Evolutionary conservation across 2,329 filamentous ascomycete genomes (phyloP), one percentile per base, ranked within the genome.

Genomic region (Paracamarosporium sp.): DNA sequence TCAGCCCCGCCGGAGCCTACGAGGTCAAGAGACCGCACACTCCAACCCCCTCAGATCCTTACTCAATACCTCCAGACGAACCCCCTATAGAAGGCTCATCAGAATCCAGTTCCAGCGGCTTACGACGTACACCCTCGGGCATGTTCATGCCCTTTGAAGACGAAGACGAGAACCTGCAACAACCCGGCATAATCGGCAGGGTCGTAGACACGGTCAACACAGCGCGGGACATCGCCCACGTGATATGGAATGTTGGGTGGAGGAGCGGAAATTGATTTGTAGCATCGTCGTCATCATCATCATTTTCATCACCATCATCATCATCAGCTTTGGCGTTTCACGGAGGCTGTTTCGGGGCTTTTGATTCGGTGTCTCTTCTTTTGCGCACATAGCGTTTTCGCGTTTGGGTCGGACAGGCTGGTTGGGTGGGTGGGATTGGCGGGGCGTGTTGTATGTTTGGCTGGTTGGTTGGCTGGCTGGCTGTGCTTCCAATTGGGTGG

Each of bases 121-220:
- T 96, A 82, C 87, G 89, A 61, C 85, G 93, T 65, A 96, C 92
- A 20, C 83, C 88, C 50, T 95, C 92, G 36, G 93, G 92, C 65
- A 96, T 96, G 91, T 90, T 96, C 68, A 93, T 96, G 90, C 91
- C 92, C 7, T 90, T 89, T 66, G 90, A 93, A 66, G 90, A 93
- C 66, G 87, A 87, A 59, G 90, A 92, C 63, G 81, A 84, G 51
- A 83, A 86, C 76, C 72, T 83, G 40, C 76, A 80, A 3, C 77
- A 79, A 7, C 77, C 83, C 50, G 89, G 90, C 45, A 83, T 96
- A 54, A 85, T 96, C 70, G 90, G 91, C 59, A 88, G 89, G 68
- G 88, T 96, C 48, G 87, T 93, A 73, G 91, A 96, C 78, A 94
- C 91, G 5, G 83, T 88, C 59, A 88, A 88, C 68, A 88, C 86